phyloP scores from a whole-genome alignment of 805 yeast species.

The Metschnikowia drakensbergensis region DNA sequence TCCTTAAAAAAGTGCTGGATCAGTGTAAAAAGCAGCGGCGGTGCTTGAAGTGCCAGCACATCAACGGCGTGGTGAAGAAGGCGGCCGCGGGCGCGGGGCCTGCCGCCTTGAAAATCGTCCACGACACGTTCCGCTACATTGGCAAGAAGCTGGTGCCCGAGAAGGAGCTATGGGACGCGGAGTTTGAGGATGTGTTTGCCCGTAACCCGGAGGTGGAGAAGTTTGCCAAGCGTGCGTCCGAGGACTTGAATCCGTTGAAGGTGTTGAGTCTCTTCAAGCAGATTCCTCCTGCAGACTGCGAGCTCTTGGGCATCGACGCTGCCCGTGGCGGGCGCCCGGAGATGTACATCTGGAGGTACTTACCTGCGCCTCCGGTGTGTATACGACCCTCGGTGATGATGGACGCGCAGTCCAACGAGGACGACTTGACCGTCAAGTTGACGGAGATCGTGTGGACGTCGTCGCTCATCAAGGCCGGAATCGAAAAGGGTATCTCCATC shows the following conservation, averaged over 20 bases:
- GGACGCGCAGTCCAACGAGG: constrained; percentile 93
- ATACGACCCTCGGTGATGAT: constrained; percentile 94
- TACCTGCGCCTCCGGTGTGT: constrained; percentile 99
- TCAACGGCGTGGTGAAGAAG: constrained; percentile 96
- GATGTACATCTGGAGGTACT: constrained; percentile 92
- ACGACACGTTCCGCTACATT: constrained; percentile 92
- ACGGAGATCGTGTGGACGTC: constrained; percentile 97
- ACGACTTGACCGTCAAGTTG: constrained; percentile 90
- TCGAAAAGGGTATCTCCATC: constrained; percentile 90
- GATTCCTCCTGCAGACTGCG: constrained; percentile 83
- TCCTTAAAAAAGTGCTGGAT: constrained; percentile 75
- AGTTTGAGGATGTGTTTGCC: constrained; percentile 68
- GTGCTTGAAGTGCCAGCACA: constrained; percentile 79
- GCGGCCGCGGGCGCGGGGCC: constrained; percentile 90
- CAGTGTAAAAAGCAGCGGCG: constrained; percentile 95
- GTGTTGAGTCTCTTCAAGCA: constrained; percentile 85
- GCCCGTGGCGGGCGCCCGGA: constrained; percentile 90
- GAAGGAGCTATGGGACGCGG: constrained; percentile 81
- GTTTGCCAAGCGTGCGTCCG: constrained; percentile 81
- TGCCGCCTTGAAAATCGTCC: constrained; percentile 92
- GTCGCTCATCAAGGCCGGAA: constrained; percentile 89
- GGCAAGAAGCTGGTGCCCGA: constrained; percentile 88
- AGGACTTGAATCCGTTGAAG: constrained; percentile 90
- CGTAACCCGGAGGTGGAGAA: constrained; percentile 86
- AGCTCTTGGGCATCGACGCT: constrained; percentile 85